Evolutionary conservation across 2,329 filamentous ascomycete genomes (phyloP).

Genomic region (Apiospora kogelbergensis): DNA sequence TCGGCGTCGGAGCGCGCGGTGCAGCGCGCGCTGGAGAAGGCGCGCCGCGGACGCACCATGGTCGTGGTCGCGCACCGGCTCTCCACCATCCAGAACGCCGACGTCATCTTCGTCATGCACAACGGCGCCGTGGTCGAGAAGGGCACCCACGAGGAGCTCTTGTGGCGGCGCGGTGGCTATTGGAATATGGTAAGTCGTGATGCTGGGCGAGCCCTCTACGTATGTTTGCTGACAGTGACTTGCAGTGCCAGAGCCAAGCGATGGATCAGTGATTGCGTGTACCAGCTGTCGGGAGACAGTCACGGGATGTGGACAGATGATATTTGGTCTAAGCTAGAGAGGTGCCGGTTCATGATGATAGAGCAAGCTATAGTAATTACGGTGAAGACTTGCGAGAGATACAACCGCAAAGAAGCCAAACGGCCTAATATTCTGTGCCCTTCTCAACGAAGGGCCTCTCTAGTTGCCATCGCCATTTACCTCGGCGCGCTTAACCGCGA

Average conservation of each 20-base stretch:
- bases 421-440: no score
- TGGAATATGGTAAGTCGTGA: constrained; percentile 51
- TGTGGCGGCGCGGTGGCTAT: constrained; percentile 48
- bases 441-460: no score
- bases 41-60: constrained; percentile 42
- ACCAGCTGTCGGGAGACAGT: no score
- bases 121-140: constrained; percentile 50
- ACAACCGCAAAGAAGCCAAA: no score
- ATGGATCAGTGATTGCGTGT: background rate
- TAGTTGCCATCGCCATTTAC: no score
- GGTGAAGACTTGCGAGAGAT: no score
- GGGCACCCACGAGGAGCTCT: constrained; percentile 55
- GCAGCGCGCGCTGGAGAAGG: constrained; percentile 47
- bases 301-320: no score
- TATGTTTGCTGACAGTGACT: background rate
- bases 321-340: no score
- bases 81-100: constrained; percentile 36
- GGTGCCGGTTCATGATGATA: no score
- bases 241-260: constrained; percentile 53
- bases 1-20: constrained; percentile 60
- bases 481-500: no score
- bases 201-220: background rate
- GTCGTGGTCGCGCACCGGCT: constrained; percentile 32
- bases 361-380: no score
- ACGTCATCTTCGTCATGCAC: constrained; percentile 59